Percentiles rank a stretch among this genome's conserved stretches.
These are phyloP conservation scores for Rhizophagus clarus DNA, from an alignment of 192 early-diverging fungal species.

Conservation along the genomic window DNA sequence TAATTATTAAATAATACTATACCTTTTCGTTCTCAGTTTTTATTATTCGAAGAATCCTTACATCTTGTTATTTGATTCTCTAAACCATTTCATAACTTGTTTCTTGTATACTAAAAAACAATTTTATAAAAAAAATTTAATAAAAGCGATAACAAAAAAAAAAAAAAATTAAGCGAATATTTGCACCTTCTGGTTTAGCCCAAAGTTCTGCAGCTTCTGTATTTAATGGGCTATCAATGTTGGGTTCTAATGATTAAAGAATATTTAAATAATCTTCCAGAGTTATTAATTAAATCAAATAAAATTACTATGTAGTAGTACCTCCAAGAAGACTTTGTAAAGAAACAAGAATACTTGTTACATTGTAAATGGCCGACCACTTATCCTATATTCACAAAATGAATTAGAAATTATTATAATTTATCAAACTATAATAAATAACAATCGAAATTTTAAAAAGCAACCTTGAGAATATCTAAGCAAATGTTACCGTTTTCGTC, in stretches of 20 bases:
- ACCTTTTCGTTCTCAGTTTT: background rate
- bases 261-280: too few species aligned
- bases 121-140: background rate
- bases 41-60: background rate
- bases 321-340: background rate
- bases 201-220: background rate
- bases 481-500: background rate
- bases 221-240: background rate
- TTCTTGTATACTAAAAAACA: background rate
- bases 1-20: background rate
- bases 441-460: background rate
- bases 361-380: background rate
- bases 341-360: background rate
- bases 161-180: background rate
- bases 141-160: background rate
- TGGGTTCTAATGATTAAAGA: background rate
- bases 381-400: background rate
- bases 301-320: background rate
- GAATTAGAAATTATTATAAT: background rate
- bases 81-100: background rate
- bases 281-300: background rate
- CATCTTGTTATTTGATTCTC: background rate
- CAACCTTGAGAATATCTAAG: background rate
- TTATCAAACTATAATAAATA: background rate
- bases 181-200: background rate